Evolutionary conservation across 129 eudicot species (phyloP).

Genomic region (Scalesia atractyloides): DNA sequence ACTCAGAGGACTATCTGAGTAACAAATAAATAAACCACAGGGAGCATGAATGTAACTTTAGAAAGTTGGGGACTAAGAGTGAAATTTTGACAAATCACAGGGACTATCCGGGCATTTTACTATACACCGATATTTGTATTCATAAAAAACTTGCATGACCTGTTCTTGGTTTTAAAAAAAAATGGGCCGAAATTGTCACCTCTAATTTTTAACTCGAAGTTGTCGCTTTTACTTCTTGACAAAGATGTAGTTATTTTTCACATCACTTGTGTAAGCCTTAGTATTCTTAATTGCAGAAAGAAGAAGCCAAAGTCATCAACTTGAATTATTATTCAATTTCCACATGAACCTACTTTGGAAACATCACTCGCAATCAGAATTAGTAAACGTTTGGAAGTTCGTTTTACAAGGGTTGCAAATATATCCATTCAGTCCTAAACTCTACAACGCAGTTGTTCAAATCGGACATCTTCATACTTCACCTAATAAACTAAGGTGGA

Average conservation of each 20-base stretch:
- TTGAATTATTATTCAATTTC: conserved; percentile 70
- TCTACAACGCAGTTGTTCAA: conserved; percentile 54
- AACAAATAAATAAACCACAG: too few species aligned
- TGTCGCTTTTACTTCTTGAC: conserved; percentile 11
- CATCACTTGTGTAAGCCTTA: conserved; percentile 13
- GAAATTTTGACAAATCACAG: too few species aligned
- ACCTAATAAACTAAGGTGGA: conserved; percentile 76
- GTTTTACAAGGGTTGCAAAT: conserved; percentile 71
- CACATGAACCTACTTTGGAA: conserved; percentile 61
- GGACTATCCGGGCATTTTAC: too few species aligned
- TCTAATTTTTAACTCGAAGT: background rate
- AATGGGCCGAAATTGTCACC: background rate
- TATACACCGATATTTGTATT: too few species aligned
- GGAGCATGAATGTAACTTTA: too few species aligned
- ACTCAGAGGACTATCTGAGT: too few species aligned
- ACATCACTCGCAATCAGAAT: conserved; percentile 49
- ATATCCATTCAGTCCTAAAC: conserved; percentile 65
- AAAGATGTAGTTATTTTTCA: background rate
- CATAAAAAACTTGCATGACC: too few species aligned
- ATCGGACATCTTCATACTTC: conserved; percentile 60
- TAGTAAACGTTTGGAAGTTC: conserved; percentile 58
- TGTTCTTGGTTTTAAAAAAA: background rate
- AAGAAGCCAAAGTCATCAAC: conserved; percentile 64
- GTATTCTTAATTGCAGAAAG: conserved; percentile 58
- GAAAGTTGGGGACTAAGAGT: too few species aligned